phyloP scores from a whole-genome alignment of 1,139 yeast genomes.

The Maudiozyma humilis region DNA sequence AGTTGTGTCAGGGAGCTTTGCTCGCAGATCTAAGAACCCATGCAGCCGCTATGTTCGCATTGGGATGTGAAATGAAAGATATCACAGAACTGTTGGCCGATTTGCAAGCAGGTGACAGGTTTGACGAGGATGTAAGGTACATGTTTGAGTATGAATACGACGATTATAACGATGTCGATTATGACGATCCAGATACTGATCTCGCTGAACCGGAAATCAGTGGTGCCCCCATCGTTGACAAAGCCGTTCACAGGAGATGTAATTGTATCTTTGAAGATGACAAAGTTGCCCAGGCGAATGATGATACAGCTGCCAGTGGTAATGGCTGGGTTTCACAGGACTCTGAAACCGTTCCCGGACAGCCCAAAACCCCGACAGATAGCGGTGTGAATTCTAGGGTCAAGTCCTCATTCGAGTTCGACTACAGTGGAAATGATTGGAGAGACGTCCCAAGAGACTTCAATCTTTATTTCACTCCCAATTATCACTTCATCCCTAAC shows the following conservation, averaged over 20 bases:
- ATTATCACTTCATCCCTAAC: slow-evolving; percentile 17
- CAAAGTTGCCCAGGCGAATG: slow-evolving; percentile 19
- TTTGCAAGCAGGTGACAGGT: slow-evolving; percentile 56
- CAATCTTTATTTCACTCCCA: slow-evolving; percentile 35
- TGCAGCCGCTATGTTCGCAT: slow-evolving; percentile 39
- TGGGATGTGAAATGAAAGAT: slow-evolving; percentile 40
- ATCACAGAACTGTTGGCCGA: slow-evolving; percentile 48
- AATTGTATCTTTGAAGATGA: slow-evolving; percentile 36
- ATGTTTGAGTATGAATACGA: slow-evolving; percentile 56
- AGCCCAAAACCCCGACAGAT: background rate
- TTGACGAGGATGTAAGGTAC: slow-evolving; percentile 65
- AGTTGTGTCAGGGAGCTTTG: slow-evolving; percentile 48
- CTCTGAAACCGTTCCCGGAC: no score
- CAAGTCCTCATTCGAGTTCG: slow-evolving; percentile 38
- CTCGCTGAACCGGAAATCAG: background rate
- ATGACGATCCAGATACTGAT: slow-evolving; percentile 13
- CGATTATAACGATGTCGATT: slow-evolving; percentile 29
- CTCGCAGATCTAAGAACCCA: slow-evolving; percentile 47
- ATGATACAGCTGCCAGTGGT: slow-evolving; percentile 16
- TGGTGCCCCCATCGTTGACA: slow-evolving; percentile 4
- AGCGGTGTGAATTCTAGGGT: slow-evolving; percentile 28
- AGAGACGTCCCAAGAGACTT: slow-evolving; percentile 56
- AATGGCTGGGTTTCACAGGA: slow-evolving; percentile 14
- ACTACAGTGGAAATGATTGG: slow-evolving; percentile 58
- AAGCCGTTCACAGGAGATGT: slow-evolving; percentile 28